A percentile compares a stretch with the other conserved stretches of the same genome.
These are phyloP conservation scores for Hyphodiscus hymeniophilus DNA, from an alignment of 495 filamentous ascomycete species.

Conservation along the genomic window DNA sequence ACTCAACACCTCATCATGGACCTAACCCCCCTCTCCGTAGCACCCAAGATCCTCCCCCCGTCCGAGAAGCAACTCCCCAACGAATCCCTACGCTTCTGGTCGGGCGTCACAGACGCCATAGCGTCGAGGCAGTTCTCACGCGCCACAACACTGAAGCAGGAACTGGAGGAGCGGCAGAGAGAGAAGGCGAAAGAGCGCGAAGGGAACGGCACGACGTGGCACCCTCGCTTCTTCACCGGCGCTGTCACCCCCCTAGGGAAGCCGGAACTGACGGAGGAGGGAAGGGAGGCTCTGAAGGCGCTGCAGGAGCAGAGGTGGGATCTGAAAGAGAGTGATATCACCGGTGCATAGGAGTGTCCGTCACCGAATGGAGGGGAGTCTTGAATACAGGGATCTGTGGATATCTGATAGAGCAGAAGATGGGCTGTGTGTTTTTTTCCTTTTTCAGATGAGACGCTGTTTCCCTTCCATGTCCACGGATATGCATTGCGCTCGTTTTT, in stretches of 20 bases:
- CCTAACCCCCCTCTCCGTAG: slow-evolving; percentile 67
- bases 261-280: slow-evolving; percentile 74
- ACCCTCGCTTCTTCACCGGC: slow-evolving; percentile 83
- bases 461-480: too few relatives aligned
- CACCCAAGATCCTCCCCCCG: slow-evolving; percentile 71
- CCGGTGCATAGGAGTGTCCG: slow-evolving; percentile 17
- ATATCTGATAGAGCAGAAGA: too few relatives aligned
- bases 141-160: slow-evolving; percentile 80
- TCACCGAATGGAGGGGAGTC: neutral
- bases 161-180: slow-evolving; percentile 85
- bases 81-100: slow-evolving; percentile 87
- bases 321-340: slow-evolving; percentile 38
- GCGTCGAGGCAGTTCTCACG: slow-evolving; percentile 69
- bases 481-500: too few relatives aligned
- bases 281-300: slow-evolving; percentile 57
- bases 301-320: slow-evolving; percentile 55
- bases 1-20: slow-evolving; percentile 72
- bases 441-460: too few relatives aligned
- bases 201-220: slow-evolving; percentile 56
- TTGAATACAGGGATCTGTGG: neutral
- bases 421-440: too few relatives aligned
- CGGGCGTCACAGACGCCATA: slow-evolving; percentile 81
- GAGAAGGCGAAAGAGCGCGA: slow-evolving; percentile 75
- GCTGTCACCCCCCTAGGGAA: slow-evolving; percentile 64
- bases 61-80: slow-evolving; percentile 70